Evolutionary conservation across 2,329 filamentous ascomycete species (phyloP), one percentile per base, ranked within the genome.

Genomic region (Emericellopsis cladophorae): DNA sequence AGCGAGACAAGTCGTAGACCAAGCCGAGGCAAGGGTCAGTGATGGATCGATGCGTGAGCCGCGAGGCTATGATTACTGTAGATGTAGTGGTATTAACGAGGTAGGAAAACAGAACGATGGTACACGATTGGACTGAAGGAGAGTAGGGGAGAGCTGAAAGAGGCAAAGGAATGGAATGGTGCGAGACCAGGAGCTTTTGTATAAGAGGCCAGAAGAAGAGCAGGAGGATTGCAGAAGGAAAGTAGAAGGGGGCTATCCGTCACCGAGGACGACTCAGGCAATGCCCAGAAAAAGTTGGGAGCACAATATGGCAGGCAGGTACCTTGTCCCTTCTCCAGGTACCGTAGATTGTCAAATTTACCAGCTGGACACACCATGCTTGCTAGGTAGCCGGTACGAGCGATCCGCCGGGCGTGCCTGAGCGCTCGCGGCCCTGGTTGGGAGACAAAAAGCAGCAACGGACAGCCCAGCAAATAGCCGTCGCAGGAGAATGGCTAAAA

Each of bases 161-260:
- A 42, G 43, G 42, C 40, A 41, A 37, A 40, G 40, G 40, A 42
- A 40, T 29, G 45, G 42, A 43, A 42, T 45, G 43, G 45, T 43
- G 42, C 41, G 52, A 48, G 44, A 45, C 40, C 37, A 38, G 40
- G 47, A 47, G 45, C 47, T 52, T 54, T 52, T 52, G 49, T 50
- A 53, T 39, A 12, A 12, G 8, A 29, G 12, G 26, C 8, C 26
- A 29, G 26, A 29, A 29, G 26, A 29, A 9, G 26, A 29, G 26
- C 26, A 44, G 36, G 29, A 40, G 36, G 44, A 40, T 40, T 22
- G 8, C 32, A 44, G 42, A 39, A 39, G 38, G 40, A 45, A 33
- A 44, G 31, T 39, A 39, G 38, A 44, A 41, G 39, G 39, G 38
- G 39, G 42, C 18, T 34, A 4, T 23, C 41, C 40, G 31, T 39